phyloP scores from a whole-genome alignment of 2,329 filamentous ascomycete species.

The Botrytis cinerea region DNA sequence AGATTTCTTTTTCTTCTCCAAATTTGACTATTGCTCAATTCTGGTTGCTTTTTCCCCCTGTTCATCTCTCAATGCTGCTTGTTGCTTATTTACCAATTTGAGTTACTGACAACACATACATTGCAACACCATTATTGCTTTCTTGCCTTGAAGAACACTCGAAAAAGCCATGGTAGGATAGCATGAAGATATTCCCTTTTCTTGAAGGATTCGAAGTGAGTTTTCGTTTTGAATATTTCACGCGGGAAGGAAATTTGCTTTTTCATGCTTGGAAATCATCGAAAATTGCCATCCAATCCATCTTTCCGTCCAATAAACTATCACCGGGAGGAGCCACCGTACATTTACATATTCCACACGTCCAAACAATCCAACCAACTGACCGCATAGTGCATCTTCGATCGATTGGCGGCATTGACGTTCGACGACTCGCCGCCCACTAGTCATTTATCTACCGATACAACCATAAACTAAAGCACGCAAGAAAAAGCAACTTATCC shows the following conservation, averaged over 20 bases:
- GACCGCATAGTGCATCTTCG: slow-evolving; percentile 5
- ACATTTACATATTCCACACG: neutral
- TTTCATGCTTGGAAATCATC: slow-evolving; percentile 17
- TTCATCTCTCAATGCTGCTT: neutral
- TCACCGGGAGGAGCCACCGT: neutral
- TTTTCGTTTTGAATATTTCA: neutral
- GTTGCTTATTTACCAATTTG: slow-evolving; percentile 2
- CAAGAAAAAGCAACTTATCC: slow-evolving; percentile 12
- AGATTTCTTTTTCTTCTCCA: neutral
- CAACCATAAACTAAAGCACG: neutral
- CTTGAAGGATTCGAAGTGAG: neutral
- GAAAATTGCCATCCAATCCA: slow-evolving; percentile 5
- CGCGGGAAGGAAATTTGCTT: neutral
- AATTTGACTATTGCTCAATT: neutral
- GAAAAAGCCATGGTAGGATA: slow-evolving; percentile 9
- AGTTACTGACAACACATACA: slow-evolving; percentile 19
- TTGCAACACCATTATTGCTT: slow-evolving; percentile 9
- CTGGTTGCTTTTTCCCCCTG: neutral
- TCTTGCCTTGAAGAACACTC: neutral
- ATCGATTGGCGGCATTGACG: slow-evolving; percentile 9
- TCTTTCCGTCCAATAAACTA: slow-evolving; percentile 8
- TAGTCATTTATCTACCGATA: neutral
- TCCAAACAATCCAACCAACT: neutral
- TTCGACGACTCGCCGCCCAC: slow-evolving; percentile 16
- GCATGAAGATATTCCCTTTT: neutral